Evolutionary conservation across 2,329 filamentous ascomycete genomes (phyloP).

Genomic region (Hypoxylon sp.): DNA sequence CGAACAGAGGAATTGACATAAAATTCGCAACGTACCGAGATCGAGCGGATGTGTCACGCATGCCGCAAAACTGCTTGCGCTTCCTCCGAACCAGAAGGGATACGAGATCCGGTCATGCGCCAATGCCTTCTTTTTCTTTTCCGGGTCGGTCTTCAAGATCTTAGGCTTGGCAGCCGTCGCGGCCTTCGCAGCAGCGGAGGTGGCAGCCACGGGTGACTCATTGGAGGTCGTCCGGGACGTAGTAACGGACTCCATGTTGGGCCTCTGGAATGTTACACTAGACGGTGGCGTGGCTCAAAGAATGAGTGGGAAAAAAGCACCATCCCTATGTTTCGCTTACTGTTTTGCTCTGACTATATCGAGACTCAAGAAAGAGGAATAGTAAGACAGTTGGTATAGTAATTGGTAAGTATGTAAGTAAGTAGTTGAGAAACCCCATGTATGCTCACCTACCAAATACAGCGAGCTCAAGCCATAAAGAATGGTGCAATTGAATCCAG

Average conservation of each 20-base stretch:
- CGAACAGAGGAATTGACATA: not conserved
- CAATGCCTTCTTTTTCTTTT: slow-evolving; percentile 57
- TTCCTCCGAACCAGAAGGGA: slow-evolving; percentile 97
- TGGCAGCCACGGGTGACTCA: slow-evolving; percentile 45
- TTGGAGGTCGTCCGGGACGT: slow-evolving; percentile 45
- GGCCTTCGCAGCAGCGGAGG: slow-evolving; percentile 45
- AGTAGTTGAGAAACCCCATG: slow-evolving; percentile 18
- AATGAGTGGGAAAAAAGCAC: slow-evolving; percentile 38
- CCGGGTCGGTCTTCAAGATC: slow-evolving; percentile 9
- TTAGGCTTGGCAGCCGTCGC: slow-evolving; percentile 48
- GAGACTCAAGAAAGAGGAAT: slow-evolving; percentile 10
- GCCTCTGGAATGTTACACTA: slow-evolving; percentile 46
- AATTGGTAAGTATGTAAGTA: slow-evolving; percentile 20
- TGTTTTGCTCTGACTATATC: slow-evolving; percentile 26
- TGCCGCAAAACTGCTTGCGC: slow-evolving; percentile 91
- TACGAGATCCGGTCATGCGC: slow-evolving; percentile 67
- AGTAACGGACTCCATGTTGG: slow-evolving; percentile 50
- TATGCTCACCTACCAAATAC: slow-evolving; percentile 42
- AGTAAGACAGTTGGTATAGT: slow-evolving; percentile 23
- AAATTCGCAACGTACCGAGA: slow-evolving; percentile 75
- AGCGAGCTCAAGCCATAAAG: slow-evolving; percentile 48
- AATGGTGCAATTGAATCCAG: slow-evolving; percentile 33
- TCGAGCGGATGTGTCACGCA: slow-evolving; percentile 94
- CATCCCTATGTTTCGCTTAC: slow-evolving; percentile 44
- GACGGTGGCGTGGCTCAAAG: slow-evolving; percentile 32